Evolutionary conservation across 2,329 filamentous ascomycete genomes (phyloP), one percentile per base, ranked within the genome.

Genomic region (Volutella citrinella): DNA sequence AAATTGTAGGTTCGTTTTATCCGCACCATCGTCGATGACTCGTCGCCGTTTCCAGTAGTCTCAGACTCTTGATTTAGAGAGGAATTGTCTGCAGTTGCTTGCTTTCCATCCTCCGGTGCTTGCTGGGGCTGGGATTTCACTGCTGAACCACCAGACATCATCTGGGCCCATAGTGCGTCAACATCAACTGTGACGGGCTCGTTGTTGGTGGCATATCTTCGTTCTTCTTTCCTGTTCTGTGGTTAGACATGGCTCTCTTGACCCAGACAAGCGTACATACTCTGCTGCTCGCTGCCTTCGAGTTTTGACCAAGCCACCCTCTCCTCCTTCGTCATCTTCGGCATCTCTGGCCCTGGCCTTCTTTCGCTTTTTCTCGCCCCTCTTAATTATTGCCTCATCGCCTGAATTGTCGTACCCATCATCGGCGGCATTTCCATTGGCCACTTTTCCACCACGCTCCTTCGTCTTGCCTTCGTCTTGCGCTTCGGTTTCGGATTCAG

Each of bases 1-100:
- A 88, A 88, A 49, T 82, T 84, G 61, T 86, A 87, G 11, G 77
- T 82, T 19, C 82, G 78, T 49, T 80, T 84, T 42, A 88, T 82
- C 40, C 72, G 74, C 48, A 87, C 69, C 63, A 69, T 70, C 6
- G 63, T 56, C 3, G 61, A 45, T 6, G 56, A 29, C 3, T 60
- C 57, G n/a, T 45, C 47, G 31, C 36, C 15, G 15, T 19, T 12
- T 5, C 19, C 11, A 8, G 29, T 41, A 45, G 31, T 40, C 38
- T 6, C 42, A 30, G 10, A 46, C 45, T 7, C 13, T 25, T 9
- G 24, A 30, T 39, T 27, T 34, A 17, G 7, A 32, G 22, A 18
- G 28, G 11, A 17, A 26, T 13, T 28, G 19, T 25, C 32, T n/a
- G 26, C 32, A 30, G 33, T 27, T 25, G 37, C 16, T 14, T 42